These are phyloP conservation scores for Aspergillus nidulans DNA, from an alignment of 495 filamentous ascomycete species.

Conservation along the genomic window DNA sequence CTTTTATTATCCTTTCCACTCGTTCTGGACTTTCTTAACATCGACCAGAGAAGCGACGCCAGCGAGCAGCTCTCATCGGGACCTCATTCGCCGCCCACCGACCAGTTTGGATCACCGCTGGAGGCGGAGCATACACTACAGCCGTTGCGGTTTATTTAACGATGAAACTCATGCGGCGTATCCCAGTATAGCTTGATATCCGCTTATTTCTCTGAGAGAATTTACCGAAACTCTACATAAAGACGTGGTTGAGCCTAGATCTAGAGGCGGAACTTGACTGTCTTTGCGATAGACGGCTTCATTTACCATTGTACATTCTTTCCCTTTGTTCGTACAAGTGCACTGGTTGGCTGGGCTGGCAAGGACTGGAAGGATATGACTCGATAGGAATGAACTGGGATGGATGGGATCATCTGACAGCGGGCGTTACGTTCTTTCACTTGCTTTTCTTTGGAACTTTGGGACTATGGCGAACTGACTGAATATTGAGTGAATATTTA, in stretches of 20 bases:
- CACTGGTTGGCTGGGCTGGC: neutral
- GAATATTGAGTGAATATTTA: too few relatives aligned
- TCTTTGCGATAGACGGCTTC: slow-evolving; percentile 8
- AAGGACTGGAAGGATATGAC: neutral
- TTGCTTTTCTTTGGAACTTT: too few relatives aligned
- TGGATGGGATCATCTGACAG: too few relatives aligned
- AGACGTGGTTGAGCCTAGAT: slow-evolving; percentile 8
- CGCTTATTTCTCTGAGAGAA: neutral
- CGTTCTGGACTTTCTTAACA: neutral
- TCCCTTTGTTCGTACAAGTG: neutral
- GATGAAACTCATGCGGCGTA: slow-evolving; percentile 32
- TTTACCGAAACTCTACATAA: neutral
- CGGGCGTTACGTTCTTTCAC: too few relatives aligned
- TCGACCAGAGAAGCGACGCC: slow-evolving; percentile 26
- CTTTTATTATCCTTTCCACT: neutral
- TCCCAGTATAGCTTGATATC: neutral
- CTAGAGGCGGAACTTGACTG: slow-evolving; percentile 6
- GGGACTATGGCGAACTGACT: too few relatives aligned
- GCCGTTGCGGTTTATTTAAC: slow-evolving; percentile 37
- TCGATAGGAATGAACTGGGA: neutral
- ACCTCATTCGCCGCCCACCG: slow-evolving; percentile 38
- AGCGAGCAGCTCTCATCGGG: slow-evolving; percentile 28
- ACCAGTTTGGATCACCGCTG: slow-evolving; percentile 41
- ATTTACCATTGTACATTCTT: neutral
- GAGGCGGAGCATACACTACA: slow-evolving; percentile 37